Conservation (phyloP, 139 green algal species). For the Picochlorum sp. region DNA sequence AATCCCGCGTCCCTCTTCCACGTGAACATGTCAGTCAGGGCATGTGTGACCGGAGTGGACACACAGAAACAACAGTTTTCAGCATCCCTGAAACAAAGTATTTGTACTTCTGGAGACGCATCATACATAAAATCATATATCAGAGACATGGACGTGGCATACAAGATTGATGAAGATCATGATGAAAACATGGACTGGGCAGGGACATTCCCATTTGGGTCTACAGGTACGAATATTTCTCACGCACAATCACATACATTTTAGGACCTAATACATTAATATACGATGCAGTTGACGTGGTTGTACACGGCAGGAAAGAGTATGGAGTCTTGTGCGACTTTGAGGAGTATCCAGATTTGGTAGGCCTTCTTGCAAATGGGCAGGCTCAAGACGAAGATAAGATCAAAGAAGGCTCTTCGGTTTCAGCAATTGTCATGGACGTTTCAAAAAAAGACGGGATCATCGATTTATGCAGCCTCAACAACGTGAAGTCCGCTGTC, state of each 20-base stretch:
- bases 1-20: constrained; percentile 54
- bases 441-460: constrained; percentile 55
- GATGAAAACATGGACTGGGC: constrained; percentile 14
- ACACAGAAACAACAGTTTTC: constrained; percentile 22
- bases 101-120: constrained; percentile 29
- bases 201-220: constrained; percentile 10
- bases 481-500: constrained; percentile 5
- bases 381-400: constrained; percentile 14
- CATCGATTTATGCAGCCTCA: constrained; percentile 52
- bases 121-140: constrained; percentile 37
- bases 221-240: background rate
- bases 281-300: constrained; percentile 16
- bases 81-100: constrained; percentile 54
- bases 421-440: constrained; percentile 57
- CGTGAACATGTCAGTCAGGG: constrained; percentile 63
- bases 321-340: constrained; percentile 73
- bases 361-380: constrained; percentile 33
- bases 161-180: constrained; percentile 13
- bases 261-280: background rate
- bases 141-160: constrained; percentile 38
- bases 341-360: constrained; percentile 42
- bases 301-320: constrained; percentile 48
- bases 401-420: background rate
- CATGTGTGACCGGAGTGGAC: constrained; percentile 41
- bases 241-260: no score